Base-by-base conservation (phyloP, 768 basidiomycete species). In the Naematelia aurantialba region DNA sequence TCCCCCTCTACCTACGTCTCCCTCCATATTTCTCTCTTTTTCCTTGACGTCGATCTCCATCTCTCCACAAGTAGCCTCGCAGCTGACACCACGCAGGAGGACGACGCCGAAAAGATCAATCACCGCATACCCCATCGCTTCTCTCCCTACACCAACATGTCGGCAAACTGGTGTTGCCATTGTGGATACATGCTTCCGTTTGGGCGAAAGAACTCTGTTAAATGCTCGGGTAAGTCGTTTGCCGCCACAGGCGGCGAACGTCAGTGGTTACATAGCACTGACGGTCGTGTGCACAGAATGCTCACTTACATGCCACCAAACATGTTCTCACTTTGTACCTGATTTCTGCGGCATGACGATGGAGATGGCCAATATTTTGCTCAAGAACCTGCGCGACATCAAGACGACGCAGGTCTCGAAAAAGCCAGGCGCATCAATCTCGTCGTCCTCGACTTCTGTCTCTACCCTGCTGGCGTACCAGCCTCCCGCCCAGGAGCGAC, bases 281-380 rank as follows among this genome's bases (percentile, higher is more conserved):
- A n/a, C n/a, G n/a, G n/a, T n/a, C n/a, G 13, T 54, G 1, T 53
- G 44, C 24, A 17, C 61, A 77, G 94, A 98, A 77, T 99, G 96
- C 79, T 85, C 88, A 70, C 86, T 98, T 67, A 97, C 94, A 47
- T 97, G 92, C 69, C 96, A 99, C 78, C 91, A 91, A 19, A 89
- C 91, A 64, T 99, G 96, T 79, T 89, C 92, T 1, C 96, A 99
- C 77, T 84, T 98, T 58, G 96, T 99, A 42, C 96, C 96, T 59
- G 94, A 99, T 78, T 98, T 99, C 79, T 99, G 96, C 72, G 96
- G 96, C 45, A 97, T 99, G 93, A 91, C 92, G 34, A 98, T 98
- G 94, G 94, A 97, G 78, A 94, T 90, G 34, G 94, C 96, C 49
- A 97, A 97, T 76, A 85, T 87, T 69, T 82, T 99, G 19, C 83